These are phyloP conservation scores for Rhodamnia argentea DNA, from an alignment of 345 rosid genomes.

Conservation along the genomic window DNA sequence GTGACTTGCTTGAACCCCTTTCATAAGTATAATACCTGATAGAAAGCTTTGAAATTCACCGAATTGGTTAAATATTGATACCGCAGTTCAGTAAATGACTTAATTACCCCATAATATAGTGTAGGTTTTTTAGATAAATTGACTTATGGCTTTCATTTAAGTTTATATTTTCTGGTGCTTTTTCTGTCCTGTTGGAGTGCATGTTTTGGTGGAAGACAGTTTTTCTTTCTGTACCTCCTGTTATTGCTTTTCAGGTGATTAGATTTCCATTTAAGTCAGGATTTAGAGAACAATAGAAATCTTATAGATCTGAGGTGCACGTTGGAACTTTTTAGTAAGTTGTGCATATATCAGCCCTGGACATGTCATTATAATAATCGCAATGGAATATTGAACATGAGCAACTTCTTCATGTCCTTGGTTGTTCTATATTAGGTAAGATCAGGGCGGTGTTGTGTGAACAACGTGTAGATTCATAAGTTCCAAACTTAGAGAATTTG, in stretches of 20 bases:
- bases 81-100: not conserved
- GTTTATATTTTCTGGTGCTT: not conserved
- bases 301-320: not conserved
- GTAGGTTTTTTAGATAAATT: not conserved
- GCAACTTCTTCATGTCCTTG: not conserved
- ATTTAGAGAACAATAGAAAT: not conserved
- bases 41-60: not conserved
- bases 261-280: not conserved
- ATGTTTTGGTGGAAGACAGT: not conserved
- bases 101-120: not conserved
- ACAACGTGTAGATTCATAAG: not conserved
- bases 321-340: not conserved
- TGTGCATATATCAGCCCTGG: not conserved
- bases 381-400: not conserved
- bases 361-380: not conserved
- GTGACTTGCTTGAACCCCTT: not conserved
- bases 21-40: not conserved
- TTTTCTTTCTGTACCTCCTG: not conserved
- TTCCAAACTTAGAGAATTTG: not conserved
- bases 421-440: not conserved
- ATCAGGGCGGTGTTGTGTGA: not conserved
- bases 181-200: not conserved
- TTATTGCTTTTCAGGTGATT: not conserved
- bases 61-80: not conserved
- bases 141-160: not conserved